phyloP scores from a whole-genome alignment of 331 rosid species.

The Erythrophleum ivorense region DNA sequence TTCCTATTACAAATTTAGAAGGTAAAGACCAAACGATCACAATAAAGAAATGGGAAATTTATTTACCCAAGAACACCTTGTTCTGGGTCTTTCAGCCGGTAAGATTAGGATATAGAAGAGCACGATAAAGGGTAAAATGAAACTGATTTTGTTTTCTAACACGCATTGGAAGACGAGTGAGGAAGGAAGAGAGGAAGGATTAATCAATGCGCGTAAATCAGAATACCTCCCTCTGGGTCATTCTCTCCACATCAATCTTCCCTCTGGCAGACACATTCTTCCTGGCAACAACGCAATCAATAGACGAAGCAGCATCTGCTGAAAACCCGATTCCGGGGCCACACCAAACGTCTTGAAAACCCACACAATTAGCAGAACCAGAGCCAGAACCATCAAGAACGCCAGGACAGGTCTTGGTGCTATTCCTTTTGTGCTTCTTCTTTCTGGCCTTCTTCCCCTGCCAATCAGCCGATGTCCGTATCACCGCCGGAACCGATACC shows the following conservation, averaged over 20 bases:
- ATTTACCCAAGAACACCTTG: no score
- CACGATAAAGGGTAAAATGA: background rate
- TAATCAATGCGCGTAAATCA: background rate
- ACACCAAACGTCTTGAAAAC: constrained; percentile 95
- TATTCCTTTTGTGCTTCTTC: constrained; percentile 55
- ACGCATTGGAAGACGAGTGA: background rate
- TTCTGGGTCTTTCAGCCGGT: background rate
- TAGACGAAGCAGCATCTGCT: constrained; percentile 65
- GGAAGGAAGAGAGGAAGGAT: constrained; percentile 2
- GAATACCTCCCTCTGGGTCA: constrained; percentile 72
- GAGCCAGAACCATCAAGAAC: constrained; percentile 49
- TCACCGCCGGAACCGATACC: constrained; percentile 87
- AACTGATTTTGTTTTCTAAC: background rate
- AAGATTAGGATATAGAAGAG: background rate
- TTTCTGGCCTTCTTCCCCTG: constrained; percentile 61
- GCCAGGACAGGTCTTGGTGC: constrained; percentile 39
- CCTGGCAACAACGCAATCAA: constrained; percentile 82
- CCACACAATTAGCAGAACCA: constrained; percentile 53
- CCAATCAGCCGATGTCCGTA: constrained; percentile 83
- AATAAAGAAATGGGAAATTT: background rate
- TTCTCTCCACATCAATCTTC: constrained; percentile 73
- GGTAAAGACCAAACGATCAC: constrained; percentile 11
- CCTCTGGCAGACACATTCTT: constrained; percentile 70
- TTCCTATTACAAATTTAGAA: background rate
- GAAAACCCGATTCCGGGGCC: constrained; percentile 95